Conservation (phyloP, 2,329 filamentous ascomycete species). For the Emergomyces pasteurianus region DNA sequence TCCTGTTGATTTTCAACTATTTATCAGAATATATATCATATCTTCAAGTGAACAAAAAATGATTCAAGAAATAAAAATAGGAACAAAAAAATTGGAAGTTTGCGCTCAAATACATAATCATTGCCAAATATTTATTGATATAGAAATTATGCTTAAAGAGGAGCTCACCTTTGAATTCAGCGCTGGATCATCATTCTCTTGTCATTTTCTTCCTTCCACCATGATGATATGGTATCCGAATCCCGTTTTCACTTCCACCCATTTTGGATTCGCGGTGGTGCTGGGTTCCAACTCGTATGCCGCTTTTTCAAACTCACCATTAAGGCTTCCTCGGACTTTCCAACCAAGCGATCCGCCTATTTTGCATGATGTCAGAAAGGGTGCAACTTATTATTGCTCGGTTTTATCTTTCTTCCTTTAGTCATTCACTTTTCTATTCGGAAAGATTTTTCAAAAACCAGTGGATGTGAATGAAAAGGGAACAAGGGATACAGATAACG, state of each 20-base stretch:
- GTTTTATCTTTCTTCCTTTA: background rate
- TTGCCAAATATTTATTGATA: background rate
- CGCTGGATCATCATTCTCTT: background rate
- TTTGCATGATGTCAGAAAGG: background rate
- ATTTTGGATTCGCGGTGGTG: constrained; percentile 49
- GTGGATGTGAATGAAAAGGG: background rate
- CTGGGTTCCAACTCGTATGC: constrained; percentile 52
- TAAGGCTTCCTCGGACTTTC: constrained; percentile 46
- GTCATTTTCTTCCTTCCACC: constrained; percentile 51
- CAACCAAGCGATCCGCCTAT: constrained; percentile 50
- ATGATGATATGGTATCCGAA: constrained; percentile 59
- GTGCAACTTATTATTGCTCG: background rate
- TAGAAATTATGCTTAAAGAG: background rate
- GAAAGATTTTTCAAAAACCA: background rate
- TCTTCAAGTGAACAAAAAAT: background rate
- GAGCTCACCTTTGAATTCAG: background rate
- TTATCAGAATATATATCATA: background rate
- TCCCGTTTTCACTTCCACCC: constrained; percentile 49
- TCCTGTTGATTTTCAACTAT: background rate
- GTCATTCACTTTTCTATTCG: background rate
- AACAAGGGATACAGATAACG: background rate
- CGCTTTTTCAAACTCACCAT: constrained; percentile 49
- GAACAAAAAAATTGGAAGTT: background rate
- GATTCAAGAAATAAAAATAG: background rate
- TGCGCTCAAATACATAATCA: background rate